phyloP scores from a whole-genome alignment of 495 filamentous ascomycete genomes.

The Friedmanniomyces simplex region DNA sequence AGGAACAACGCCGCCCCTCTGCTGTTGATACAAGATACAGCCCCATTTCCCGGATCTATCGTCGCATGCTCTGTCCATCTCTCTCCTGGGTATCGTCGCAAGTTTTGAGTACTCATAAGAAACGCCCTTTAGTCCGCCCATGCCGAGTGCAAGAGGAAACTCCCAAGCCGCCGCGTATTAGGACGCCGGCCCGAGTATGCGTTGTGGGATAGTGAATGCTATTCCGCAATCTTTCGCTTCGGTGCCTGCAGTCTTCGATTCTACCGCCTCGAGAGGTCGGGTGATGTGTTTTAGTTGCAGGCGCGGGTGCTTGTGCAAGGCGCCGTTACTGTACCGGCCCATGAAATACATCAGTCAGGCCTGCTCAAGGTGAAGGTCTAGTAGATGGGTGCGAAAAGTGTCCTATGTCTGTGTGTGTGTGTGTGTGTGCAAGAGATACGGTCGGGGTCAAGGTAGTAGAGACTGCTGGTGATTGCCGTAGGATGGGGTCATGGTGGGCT shows the following conservation, averaged over 20 bases:
- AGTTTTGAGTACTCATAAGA: not conserved
- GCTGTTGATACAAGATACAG: not conserved
- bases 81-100: not conserved
- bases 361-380: not conserved
- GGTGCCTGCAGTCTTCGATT: no score
- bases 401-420: no score
- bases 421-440: not conserved
- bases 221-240: no score
- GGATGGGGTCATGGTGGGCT: constrained; percentile 13
- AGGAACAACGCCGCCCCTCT: not conserved
- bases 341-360: not conserved
- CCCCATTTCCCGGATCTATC: not conserved
- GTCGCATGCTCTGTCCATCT: not conserved
- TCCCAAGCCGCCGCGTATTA: not conserved
- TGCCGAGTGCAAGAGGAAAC: not conserved
- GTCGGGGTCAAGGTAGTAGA: constrained; percentile 6
- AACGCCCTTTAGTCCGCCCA: not conserved
- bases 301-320: no score
- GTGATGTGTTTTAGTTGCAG: no score
- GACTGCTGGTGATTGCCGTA: constrained; percentile 15
- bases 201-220: no score
- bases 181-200: no score
- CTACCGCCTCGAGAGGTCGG: no score
- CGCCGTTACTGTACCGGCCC: no score
- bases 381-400: not conserved